These are phyloP conservation scores for Penicillium atrosanguineum DNA, from an alignment of 495 filamentous ascomycete genomes.

Conservation along the genomic window DNA sequence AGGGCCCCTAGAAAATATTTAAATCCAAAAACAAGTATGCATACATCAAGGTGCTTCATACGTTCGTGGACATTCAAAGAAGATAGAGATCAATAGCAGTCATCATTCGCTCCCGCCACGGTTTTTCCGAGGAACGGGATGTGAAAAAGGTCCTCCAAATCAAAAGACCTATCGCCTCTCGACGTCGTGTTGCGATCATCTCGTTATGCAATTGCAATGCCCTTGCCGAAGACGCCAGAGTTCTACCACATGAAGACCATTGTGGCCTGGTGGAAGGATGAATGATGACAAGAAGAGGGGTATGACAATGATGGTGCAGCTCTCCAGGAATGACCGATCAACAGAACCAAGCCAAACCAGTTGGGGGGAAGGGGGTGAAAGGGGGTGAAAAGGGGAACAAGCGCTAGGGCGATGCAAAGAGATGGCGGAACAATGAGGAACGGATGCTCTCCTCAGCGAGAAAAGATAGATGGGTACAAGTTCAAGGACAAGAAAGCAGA, in stretches of 20 bases:
- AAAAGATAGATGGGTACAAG: background rate
- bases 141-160: conserved; percentile 8
- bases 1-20: conserved; percentile 19
- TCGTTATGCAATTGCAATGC: conserved; percentile 17
- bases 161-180: conserved; percentile 6
- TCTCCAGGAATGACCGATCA: conserved; percentile 21
- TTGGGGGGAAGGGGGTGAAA: conserved; percentile 15
- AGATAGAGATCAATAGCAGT: conserved; percentile 20
- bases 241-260: conserved; percentile 4
- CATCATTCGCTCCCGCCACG: conserved; percentile 18
- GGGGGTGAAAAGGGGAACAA: conserved; percentile 6
- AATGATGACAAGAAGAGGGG: conserved; percentile 13
- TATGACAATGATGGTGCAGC: conserved; percentile 14
- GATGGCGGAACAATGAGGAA: conserved; percentile 1
- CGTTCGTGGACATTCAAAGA: conserved; percentile 31
- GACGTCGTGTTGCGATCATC: conserved; percentile 18
- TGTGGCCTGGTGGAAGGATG: background rate
- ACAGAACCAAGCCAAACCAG: conserved; percentile 34
- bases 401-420: conserved; percentile 21
- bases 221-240: conserved; percentile 7
- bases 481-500: conserved; percentile 1
- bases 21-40: conserved; percentile 30
- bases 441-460: background rate
- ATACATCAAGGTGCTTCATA: conserved; percentile 39
- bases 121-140: conserved; percentile 15